A percentile compares a stretch with the other conserved stretches of the same genome.
Evolutionary conservation across 225 moss, liverwort and hornwort species (phyloP).

Genomic region (Physcomitrellopsis africana): DNA sequence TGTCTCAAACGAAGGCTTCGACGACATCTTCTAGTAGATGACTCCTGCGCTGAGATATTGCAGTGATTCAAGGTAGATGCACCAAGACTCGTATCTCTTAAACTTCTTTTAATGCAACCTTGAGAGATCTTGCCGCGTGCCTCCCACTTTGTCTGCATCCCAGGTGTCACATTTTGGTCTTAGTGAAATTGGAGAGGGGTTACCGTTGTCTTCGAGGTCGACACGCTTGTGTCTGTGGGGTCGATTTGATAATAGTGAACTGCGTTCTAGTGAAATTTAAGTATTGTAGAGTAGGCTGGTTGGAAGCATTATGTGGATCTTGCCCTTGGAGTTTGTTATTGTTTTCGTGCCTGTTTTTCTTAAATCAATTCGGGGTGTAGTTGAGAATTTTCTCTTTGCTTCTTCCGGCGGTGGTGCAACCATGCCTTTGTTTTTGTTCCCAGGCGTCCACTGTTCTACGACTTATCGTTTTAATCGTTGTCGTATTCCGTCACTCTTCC

Average conservation of each 20-base stretch:
- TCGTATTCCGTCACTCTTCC: not conserved
- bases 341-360: too few relatives aligned
- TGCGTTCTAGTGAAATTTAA: constrained; percentile 15
- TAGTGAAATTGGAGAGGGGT: not conserved
- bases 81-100: not conserved
- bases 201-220: too few relatives aligned
- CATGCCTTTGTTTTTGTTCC: not conserved
- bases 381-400: not conserved
- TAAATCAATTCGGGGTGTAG: too few relatives aligned
- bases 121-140: not conserved
- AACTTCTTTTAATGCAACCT: not conserved
- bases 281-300: not conserved
- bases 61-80: constrained; percentile 42
- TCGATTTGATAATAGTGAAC: constrained; percentile 21
- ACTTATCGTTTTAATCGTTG: not conserved
- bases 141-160: not conserved
- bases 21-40: constrained; percentile 36
- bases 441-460: not conserved
- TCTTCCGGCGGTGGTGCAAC: not conserved
- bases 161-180: constrained; percentile 35
- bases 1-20: constrained; percentile 32
- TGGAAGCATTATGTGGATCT: too few relatives aligned
- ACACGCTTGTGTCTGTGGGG: not conserved
- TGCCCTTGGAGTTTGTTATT: too few relatives aligned
- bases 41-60: constrained; percentile 35